Evolutionary conservation across 1,284 basidiomycete species (phyloP).

Genomic region (Apiotrichum sp.): DNA sequence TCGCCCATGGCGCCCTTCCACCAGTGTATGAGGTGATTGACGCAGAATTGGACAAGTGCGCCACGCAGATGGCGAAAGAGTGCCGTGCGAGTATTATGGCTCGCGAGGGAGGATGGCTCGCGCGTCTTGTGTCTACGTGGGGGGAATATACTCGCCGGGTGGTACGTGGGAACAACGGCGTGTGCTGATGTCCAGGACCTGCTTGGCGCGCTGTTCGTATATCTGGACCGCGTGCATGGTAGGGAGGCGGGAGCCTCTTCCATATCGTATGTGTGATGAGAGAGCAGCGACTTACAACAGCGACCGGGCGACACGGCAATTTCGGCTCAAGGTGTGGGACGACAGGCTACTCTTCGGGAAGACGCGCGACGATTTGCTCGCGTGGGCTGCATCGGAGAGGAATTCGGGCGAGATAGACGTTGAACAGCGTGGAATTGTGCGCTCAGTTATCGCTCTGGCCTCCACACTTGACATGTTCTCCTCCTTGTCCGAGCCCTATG

Average conservation of each 20-base stretch:
- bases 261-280: conserved; percentile 26
- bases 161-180: conserved; percentile 15
- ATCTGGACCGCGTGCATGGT: conserved; percentile 41
- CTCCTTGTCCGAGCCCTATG: conserved; percentile 24
- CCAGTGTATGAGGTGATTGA: conserved; percentile 21
- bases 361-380: conserved; percentile 52
- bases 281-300: conserved; percentile 5
- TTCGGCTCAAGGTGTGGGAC: conserved; percentile 54
- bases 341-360: conserved; percentile 50
- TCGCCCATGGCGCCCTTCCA: too few species aligned
- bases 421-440: conserved; percentile 35
- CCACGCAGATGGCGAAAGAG: conserved; percentile 20
- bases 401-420: conserved; percentile 11
- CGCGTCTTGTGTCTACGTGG: conserved; percentile 24
- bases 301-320: conserved; percentile 50
- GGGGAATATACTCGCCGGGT: conserved; percentile 23
- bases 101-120: conserved; percentile 29
- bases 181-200: conserved; percentile 19
- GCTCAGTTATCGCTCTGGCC: conserved; percentile 10
- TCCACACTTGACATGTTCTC: conserved; percentile 16
- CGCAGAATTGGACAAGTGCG: conserved; percentile 21
- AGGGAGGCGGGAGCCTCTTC: conserved; percentile 25
- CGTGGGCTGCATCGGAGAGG: conserved; percentile 59
- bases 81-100: conserved; percentile 28
- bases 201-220: conserved; percentile 39